Percentiles rank a stretch among this genome's conserved stretches.
phyloP scores from a whole-genome alignment of 139 green algal species.

The Volvox africanus region DNA sequence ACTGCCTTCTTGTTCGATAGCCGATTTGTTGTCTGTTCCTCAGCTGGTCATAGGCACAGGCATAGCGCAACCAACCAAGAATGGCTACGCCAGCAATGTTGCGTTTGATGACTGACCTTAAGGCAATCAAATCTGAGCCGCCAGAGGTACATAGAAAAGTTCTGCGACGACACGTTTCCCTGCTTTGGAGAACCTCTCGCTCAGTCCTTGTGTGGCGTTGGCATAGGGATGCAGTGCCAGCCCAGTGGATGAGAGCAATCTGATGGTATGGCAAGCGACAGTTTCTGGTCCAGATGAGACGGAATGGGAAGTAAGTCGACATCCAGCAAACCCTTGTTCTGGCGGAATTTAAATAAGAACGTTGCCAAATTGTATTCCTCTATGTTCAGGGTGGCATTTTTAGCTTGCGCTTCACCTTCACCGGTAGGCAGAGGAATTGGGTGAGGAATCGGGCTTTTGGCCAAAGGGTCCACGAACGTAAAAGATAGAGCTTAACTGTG shows the following conservation, averaged over 20 bases:
- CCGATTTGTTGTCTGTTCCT: too few species aligned
- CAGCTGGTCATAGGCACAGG: too few species aligned
- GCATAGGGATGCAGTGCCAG: conserved; percentile 73
- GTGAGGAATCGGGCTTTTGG: too few species aligned
- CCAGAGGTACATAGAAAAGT: conserved; percentile 58
- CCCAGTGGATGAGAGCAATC: conserved; percentile 77
- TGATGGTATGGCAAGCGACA: conserved; percentile 87
- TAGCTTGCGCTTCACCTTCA: conserved; percentile 89
- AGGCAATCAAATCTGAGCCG: conserved; percentile 69
- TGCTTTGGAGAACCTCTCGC: neutral
- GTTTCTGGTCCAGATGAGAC: conserved; percentile 66
- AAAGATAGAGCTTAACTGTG: too few species aligned
- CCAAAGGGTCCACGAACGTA: too few species aligned
- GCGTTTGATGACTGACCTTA: conserved; percentile 71
- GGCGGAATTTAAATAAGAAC: too few species aligned
- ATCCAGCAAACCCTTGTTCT: too few species aligned
- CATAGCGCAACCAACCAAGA: too few species aligned
- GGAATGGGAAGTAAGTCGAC: conserved; percentile 67
- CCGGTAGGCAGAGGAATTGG: neutral
- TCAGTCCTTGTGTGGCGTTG: neutral
- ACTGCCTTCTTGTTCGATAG: too few species aligned
- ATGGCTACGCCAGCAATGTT: conserved; percentile 58
- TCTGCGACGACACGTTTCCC: neutral
- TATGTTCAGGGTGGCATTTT: conserved; percentile 82
- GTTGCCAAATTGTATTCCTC: neutral